Base-by-base conservation (phyloP, 176 grass and related monocot genomes). In the Aegilops speltoides region DNA sequence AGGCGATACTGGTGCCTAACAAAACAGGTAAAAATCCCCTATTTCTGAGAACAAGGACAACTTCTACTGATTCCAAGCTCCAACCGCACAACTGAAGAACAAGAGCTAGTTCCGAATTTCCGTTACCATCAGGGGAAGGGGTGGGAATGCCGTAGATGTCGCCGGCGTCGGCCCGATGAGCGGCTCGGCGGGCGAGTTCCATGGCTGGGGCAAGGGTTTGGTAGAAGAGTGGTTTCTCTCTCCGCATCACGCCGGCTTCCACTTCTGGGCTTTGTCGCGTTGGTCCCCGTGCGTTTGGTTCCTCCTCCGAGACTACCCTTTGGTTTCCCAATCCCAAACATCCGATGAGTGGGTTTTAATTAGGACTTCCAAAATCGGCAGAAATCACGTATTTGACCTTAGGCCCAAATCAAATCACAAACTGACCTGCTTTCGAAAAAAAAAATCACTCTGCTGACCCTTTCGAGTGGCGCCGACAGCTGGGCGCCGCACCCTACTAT, bases 151-250 rank as follows among this genome's bases (percentile, higher is more conserved):
- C 6, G 34, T 36, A 24, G 48, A n/a, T 50, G 34, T 68, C 72
- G 62, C 26, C 86, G 46, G 20, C 19, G 71, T 38, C 32, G 48
- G 36, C 13, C 7, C 62, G 52, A 43, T 25, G 25, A 73, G 73
- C 48, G 25, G 36, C 36, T 83, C 73, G 20, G 8, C 34, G 19
- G 25, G 8, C 63, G 63, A 70, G 33, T 5, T 62, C 72, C 80
- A 78, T 83, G 48, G 19, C n/a, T 33, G 45, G 37, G 67, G 20
- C 28, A 25, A 40, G 56, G 37, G 26, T 87, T 81, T 87, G 25
- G 28, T 52, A 3, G 15, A 63, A 10, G 72, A 24, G 8, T 72
- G 65, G 34, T 72, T 14, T 72, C 69, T 41, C 22, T 73, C 34
- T 40, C 67, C 33, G 9, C 68, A 31, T 16, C 66, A 50, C 54